Conservation (phyloP, 306 rosid genomes). For the Glycyrrhiza uralensis region DNA sequence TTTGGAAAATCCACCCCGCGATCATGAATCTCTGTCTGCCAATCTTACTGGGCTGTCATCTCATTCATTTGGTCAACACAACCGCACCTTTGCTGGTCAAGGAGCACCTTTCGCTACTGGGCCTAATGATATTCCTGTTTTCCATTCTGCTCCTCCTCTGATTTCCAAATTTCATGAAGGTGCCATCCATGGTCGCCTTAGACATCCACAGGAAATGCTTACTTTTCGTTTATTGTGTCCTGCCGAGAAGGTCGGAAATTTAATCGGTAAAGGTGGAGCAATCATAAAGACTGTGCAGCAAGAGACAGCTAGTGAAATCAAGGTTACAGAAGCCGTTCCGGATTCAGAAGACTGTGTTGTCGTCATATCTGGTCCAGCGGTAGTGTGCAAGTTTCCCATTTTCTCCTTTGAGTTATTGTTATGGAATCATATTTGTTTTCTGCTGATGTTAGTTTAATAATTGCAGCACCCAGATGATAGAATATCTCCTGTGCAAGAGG, state of each 20-base stretch:
- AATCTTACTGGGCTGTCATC: slow-evolving; percentile 48
- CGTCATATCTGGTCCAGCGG: slow-evolving; percentile 81
- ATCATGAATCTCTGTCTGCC: slow-evolving; percentile 41
- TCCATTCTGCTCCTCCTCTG: slow-evolving; percentile 49
- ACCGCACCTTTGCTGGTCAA: slow-evolving; percentile 43
- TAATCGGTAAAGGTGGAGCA: slow-evolving; percentile 93
- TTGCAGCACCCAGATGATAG: slow-evolving; percentile 96
- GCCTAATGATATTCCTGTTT: slow-evolving; percentile 46
- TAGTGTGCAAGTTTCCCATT: slow-evolving; percentile 38
- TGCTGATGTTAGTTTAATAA: slow-evolving; percentile 31
- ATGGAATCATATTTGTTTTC: slow-evolving; percentile 10
- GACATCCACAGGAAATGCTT: slow-evolving; percentile 59
- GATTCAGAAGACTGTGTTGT: slow-evolving; percentile 74
- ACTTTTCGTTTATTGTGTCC: slow-evolving; percentile 78
- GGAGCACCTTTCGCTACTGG: slow-evolving; percentile 48
- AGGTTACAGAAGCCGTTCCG: slow-evolving; percentile 59
- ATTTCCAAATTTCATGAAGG: slow-evolving; percentile 64
- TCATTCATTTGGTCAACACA: slow-evolving; percentile 48
- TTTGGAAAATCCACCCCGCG: slow-evolving; percentile 63
- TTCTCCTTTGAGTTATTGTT: slow-evolving; percentile 12
- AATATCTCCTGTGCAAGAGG: slow-evolving; percentile 94
- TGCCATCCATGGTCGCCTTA: slow-evolving; percentile 56
- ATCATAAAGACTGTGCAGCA: slow-evolving; percentile 62
- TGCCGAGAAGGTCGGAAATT: slow-evolving; percentile 72
- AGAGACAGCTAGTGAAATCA: slow-evolving; percentile 87